Conservation (phyloP, 192 early-diverging fungal genomes). For the Linnemannia hyalina region DNA sequence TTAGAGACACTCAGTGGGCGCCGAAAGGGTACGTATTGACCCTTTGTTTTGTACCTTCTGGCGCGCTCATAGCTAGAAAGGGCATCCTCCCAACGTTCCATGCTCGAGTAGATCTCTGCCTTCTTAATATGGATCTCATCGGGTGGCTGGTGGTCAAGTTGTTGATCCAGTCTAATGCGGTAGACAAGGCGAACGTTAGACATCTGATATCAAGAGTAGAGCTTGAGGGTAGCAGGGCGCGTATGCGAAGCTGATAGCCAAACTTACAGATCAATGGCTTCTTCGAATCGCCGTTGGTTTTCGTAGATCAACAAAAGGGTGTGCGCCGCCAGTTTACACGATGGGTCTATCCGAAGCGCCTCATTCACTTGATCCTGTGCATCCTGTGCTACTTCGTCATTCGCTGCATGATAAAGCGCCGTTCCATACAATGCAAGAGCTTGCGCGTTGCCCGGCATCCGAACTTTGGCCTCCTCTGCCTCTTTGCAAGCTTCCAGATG, state of each 20-base stretch:
- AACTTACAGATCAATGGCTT: constrained; percentile 35
- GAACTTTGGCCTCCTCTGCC: constrained; percentile 17
- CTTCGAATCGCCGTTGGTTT: constrained; percentile 14
- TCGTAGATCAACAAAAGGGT: constrained; percentile 20
- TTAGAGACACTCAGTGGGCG: not conserved
- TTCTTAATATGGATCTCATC: constrained; percentile 25
- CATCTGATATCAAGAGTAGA: not conserved
- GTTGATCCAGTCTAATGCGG: constrained; percentile 21
- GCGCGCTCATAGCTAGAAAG: constrained; percentile 23
- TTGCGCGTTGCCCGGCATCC: constrained; percentile 23
- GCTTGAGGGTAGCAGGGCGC: no score
- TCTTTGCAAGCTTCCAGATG: constrained; percentile 15
- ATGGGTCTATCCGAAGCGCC: constrained; percentile 33
- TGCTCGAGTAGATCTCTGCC: constrained; percentile 20
- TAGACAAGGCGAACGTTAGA: not conserved
- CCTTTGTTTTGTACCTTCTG: constrained; percentile 8
- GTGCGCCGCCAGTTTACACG: constrained; percentile 20
- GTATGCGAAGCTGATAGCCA: not conserved
- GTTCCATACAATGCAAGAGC: constrained; percentile 29
- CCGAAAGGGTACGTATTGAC: not conserved
- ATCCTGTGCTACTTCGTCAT: not conserved
- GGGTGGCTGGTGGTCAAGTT: constrained; percentile 30
- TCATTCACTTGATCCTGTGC: constrained; percentile 13
- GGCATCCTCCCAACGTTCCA: constrained; percentile 32
- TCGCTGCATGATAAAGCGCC: constrained; percentile 18